phyloP scores from a whole-genome alignment of 164 flowering plant genomes.

The Aristolochia contorta region DNA sequence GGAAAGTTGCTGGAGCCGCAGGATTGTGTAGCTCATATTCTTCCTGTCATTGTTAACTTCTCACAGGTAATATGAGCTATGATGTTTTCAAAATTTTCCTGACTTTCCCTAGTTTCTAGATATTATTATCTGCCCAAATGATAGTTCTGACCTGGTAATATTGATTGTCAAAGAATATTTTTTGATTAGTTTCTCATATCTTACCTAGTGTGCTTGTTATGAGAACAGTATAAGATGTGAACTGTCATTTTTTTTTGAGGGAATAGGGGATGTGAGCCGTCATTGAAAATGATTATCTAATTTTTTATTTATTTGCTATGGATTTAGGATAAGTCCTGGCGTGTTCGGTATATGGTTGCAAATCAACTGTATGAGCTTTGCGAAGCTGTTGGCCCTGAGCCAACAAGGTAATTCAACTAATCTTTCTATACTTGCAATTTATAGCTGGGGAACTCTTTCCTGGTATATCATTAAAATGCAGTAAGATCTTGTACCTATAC shows the following conservation, averaged over 20 bases:
- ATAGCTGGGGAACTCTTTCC: background rate
- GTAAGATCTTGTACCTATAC: no score
- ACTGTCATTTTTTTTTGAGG: no score
- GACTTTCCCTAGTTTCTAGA: background rate
- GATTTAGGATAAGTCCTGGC: constrained; percentile 94
- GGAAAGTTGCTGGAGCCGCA: constrained; percentile 94
- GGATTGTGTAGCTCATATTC: constrained; percentile 90
- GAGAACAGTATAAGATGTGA: no score
- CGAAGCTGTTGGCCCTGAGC: constrained; percentile 98
- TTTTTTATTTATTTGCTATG: background rate
- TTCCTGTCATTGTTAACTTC: constrained; percentile 88
- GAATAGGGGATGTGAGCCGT: no score
- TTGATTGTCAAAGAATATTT: no score
- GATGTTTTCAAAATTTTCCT: background rate
- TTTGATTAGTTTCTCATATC: no score
- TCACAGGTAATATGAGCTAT: constrained; percentile 59
- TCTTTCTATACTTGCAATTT: no score
- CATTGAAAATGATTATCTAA: no score
- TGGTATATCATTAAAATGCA: background rate
- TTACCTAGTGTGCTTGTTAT: no score
- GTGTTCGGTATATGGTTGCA: constrained; percentile 99
- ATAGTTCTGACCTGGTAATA: no score
- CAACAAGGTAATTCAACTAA: constrained; percentile 52
- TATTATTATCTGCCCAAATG: no score
- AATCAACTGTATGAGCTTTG: constrained; percentile 94